A percentile compares a stretch with the other conserved stretches of the same genome.
Evolutionary conservation across 305 asterid species (phyloP).

Genomic region (Petunia hybrid): DNA sequence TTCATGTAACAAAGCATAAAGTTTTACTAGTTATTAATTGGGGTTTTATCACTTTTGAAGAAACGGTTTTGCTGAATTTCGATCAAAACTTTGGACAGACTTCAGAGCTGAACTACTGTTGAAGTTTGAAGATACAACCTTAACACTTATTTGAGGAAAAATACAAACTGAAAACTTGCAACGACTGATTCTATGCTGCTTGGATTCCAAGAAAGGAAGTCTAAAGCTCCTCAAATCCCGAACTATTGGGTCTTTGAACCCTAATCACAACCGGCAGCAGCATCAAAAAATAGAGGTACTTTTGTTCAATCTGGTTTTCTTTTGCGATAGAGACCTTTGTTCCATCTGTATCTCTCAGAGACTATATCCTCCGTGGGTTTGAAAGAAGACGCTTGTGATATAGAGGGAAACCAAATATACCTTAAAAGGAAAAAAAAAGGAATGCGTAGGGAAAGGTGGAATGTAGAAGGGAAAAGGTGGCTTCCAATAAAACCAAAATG

Average conservation of each 20-base stretch:
- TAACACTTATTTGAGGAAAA: neutral
- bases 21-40: neutral
- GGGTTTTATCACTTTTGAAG: neutral
- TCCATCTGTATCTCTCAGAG: neutral
- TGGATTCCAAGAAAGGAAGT: neutral
- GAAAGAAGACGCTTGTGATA: neutral
- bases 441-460: neutral
- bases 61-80: neutral
- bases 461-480: neutral
- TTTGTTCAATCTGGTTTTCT: neutral
- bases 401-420: neutral
- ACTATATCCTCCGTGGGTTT: neutral
- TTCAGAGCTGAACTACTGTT: neutral
- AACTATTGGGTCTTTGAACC: neutral
- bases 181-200: constrained; percentile 3
- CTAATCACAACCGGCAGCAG: neutral
- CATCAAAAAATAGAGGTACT: neutral
- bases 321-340: too few relatives aligned
- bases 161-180: constrained; percentile 3
- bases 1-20: neutral
- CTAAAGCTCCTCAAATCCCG: neutral
- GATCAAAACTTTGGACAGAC: constrained; percentile 18
- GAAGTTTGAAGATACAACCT: neutral
- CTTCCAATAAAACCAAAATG: neutral
- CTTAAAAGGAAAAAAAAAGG: neutral